Evolutionary conservation across 257 asterid species (phyloP).

Genomic region (Solanum chilense): DNA sequence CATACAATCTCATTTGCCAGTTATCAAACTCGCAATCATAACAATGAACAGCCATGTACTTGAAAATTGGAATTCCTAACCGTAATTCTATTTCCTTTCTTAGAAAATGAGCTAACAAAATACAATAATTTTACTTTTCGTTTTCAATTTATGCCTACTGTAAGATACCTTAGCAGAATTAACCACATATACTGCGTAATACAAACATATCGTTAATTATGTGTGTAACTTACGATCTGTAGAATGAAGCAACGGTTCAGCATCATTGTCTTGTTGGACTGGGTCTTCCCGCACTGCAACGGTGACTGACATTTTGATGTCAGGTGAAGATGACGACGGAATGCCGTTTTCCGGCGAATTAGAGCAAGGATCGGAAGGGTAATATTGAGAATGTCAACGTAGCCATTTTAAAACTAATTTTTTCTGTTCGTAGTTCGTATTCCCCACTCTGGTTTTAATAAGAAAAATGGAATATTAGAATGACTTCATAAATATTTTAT

Average conservation of each 20-base stretch:
- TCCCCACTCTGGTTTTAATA: background rate
- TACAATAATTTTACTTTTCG: background rate
- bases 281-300: slow-evolving; percentile 22
- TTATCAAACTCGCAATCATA: background rate
- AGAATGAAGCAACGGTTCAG: slow-evolving; percentile 54
- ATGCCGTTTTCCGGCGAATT: slow-evolving; percentile 2
- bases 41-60: background rate
- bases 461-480: too few species aligned
- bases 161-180: background rate
- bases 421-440: background rate
- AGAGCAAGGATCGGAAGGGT: slow-evolving; percentile 14
- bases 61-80: background rate
- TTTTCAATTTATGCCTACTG: background rate
- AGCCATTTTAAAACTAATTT: slow-evolving; percentile 4
- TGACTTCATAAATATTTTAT: background rate
- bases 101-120: background rate
- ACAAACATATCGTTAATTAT: background rate
- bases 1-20: background rate
- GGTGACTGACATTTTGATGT: slow-evolving; percentile 44
- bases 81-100: background rate
- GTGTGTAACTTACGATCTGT: slow-evolving; percentile 46
- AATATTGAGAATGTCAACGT: slow-evolving; percentile 22
- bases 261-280: slow-evolving; percentile 28
- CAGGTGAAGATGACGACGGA: background rate
- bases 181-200: background rate